Conservation (phyloP, 2,329 filamentous ascomycete genomes). For the Chalaropsis ovoidea region DNA sequence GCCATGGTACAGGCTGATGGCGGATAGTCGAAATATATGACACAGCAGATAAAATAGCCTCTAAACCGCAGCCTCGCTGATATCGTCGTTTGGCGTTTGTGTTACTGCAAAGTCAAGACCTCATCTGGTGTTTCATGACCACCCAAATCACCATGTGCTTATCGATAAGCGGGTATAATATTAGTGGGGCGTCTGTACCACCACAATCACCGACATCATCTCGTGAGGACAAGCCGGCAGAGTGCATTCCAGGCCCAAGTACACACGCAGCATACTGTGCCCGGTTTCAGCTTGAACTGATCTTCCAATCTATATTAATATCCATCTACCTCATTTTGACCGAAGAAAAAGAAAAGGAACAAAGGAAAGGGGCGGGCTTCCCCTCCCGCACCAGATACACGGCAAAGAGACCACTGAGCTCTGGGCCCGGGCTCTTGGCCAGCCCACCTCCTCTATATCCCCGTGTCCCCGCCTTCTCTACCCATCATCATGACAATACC, state of each 20-base stretch:
- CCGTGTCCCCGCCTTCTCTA: neutral
- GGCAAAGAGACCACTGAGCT: neutral
- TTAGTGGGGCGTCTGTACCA: conserved; percentile 2
- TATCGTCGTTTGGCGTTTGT: no score
- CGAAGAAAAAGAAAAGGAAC: neutral
- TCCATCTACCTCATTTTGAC: neutral
- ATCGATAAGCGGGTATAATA: neutral
- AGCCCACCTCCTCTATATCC: neutral
- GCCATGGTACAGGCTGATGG: no score
- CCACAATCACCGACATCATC: neutral
- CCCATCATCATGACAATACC: neutral
- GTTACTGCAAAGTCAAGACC: no score
- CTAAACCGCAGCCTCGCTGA: no score
- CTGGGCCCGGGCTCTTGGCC: no score
- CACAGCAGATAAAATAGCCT: no score
- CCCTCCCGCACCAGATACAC: neutral
- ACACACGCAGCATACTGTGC: neutral
- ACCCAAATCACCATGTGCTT: neutral
- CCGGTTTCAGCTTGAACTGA: neutral
- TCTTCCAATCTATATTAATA: neutral
- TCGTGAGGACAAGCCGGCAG: neutral
- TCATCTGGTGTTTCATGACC: no score
- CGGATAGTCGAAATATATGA: no score
- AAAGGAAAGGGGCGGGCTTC: neutral
- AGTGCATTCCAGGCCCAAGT: no score